Evolutionary conservation across 176 grass and related monocot genomes (phyloP).

Genomic region (Dendrocalamus sinicus): DNA sequence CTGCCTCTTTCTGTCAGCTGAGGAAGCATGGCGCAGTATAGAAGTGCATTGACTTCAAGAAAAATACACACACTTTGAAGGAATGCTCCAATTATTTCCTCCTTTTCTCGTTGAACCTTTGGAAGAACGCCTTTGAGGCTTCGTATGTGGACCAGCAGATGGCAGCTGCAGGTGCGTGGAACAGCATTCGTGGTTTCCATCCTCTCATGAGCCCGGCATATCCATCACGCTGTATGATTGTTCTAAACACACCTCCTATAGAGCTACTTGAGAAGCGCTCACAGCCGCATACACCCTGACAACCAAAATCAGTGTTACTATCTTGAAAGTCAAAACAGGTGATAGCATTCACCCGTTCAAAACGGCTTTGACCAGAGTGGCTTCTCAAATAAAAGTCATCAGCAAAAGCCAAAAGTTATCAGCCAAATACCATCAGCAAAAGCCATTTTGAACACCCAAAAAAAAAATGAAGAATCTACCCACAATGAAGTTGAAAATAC

Average conservation of each 20-base stretch:
- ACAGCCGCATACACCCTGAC: constrained; percentile 87
- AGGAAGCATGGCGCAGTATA: constrained; percentile 28
- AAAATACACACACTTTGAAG: constrained; percentile 42
- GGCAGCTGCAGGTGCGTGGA: constrained; percentile 88
- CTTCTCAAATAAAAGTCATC: no score
- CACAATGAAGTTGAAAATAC: background rate
- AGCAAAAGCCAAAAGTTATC: no score
- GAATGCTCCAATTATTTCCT: constrained; percentile 56
- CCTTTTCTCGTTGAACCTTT: constrained; percentile 71
- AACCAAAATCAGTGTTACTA: constrained; percentile 39
- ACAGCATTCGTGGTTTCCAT: constrained; percentile 88
- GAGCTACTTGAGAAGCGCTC: constrained; percentile 86
- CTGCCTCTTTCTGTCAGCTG: constrained; percentile 38
- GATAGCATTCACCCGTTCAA: background rate
- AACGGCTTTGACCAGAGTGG: no score
- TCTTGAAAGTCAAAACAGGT: constrained; percentile 30
- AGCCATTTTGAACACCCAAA: no score
- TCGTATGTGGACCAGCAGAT: constrained; percentile 96
- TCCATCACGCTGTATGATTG: constrained; percentile 75
- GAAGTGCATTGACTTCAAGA: constrained; percentile 58
- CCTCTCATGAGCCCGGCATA: constrained; percentile 81
- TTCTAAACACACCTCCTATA: constrained; percentile 61
- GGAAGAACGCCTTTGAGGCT: constrained; percentile 82
- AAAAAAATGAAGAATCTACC: background rate
- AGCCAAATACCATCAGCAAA: no score